Evolutionary conservation across 192 early-diverging fungal genomes (phyloP), one percentile per base, ranked within the genome.

Genomic region (Podila epigama): DNA sequence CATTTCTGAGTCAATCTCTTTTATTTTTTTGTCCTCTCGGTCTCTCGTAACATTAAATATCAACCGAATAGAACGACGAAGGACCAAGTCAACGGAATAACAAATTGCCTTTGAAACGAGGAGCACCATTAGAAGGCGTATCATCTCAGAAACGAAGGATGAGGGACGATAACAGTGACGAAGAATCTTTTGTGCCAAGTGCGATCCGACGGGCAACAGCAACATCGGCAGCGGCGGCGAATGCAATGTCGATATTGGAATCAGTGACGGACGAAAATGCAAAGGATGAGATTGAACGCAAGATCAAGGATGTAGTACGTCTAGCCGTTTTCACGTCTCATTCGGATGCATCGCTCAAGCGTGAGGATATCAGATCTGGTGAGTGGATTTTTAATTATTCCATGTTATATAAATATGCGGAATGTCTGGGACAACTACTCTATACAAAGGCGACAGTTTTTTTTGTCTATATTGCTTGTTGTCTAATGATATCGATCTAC

Each of bases 301-400:
- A 84, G 60, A 83, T 91, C 7, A 90, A 90, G 52, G 87, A 85
- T 51, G 37, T 86, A 2, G 89, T 92, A 2, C 80, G 91, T 29
- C 82, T 86, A 52, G 89, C 88, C 2, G 53, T 92, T 2, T 81
- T 84, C 9, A 85, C 79, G 20, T 87, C 91, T 39, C 82, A 85
- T 54, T 80, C 83, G 12, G 79, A 82, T 25, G 37, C 70, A 36
- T 52, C 82, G 2, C 67, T 92, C 37, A 75, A 80, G 32, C 66
- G 87, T 39, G 89, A 92, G 16, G 91, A 92, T 18, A 87, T 92
- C 22, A 89, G 83, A 72, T 84, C 75, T 80, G 69, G 89, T 88
- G 79, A n/a, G 40, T 57, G n/a, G 25, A 39, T 9, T 4, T n/a
- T n/a, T n/a, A n/a, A n/a, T n/a, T n/a, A n/a, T n/a, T n/a, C n/a